Conservation (phyloP, 2,329 filamentous ascomycete species). For the Penicillium sp. region DNA sequence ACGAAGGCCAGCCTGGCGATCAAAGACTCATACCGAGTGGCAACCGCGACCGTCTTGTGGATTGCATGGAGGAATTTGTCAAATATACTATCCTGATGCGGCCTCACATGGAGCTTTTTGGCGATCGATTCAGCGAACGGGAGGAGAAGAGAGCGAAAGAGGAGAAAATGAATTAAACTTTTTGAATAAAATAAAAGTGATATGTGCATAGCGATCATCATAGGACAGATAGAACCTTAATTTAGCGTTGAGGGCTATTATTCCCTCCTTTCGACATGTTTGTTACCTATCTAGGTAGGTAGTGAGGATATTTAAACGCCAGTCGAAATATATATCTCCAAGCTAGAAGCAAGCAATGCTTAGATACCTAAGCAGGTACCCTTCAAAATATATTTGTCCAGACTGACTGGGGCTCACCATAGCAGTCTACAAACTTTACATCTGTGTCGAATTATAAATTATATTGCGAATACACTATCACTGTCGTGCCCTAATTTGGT, state of each 20-base stretch:
- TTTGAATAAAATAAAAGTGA: constrained; percentile 29
- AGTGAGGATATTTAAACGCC: not conserved
- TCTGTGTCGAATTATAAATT: not conserved
- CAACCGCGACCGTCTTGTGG: constrained; percentile 58
- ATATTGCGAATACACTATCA: not conserved
- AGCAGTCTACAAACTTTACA: not conserved
- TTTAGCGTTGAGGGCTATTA: not conserved
- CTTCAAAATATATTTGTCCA: not conserved
- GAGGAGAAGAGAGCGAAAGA: constrained; percentile 26
- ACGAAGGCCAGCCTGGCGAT: constrained; percentile 43
- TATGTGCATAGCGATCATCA: not conserved
- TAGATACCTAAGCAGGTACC: too few species aligned
- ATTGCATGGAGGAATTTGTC: constrained; percentile 68
- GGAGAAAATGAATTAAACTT: constrained; percentile 7
- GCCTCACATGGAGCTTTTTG: constrained; percentile 58
- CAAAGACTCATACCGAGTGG: constrained; percentile 53
- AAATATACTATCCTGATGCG: constrained; percentile 65
- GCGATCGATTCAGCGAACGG: constrained; percentile 61
- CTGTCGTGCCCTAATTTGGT: not conserved
- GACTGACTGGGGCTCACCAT: not conserved
- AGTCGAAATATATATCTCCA: not conserved
- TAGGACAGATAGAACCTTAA: not conserved
- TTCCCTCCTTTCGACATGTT: too few species aligned
- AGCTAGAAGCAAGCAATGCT: not conserved
- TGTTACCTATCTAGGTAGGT: too few species aligned